Evolutionary conservation across 2,329 filamentous ascomycete genomes (phyloP), one percentile per base, ranked within the genome.

Genomic region (Trichoderma endophyticum): DNA sequence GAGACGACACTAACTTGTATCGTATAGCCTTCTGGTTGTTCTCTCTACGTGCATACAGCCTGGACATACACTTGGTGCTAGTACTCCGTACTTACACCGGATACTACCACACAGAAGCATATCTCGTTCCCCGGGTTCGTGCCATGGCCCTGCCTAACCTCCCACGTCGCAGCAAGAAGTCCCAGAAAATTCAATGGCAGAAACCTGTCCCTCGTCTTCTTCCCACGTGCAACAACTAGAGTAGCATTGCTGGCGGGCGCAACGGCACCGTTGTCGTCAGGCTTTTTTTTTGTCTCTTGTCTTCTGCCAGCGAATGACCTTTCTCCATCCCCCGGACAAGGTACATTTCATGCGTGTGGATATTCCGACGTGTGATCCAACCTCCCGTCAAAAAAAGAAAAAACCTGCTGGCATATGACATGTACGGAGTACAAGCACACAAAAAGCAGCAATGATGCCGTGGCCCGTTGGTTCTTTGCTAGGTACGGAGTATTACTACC

Each of bases 321-420:
- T n/a, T 14, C 28, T 2, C 57, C 57, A 30, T 60, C 2, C n/a
- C 28, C 18, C 14, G 36, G 30, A 54, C 57, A 62, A 70, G 57
- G 56, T 62, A 54, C 30, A 36, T 70, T 62, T 54, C 66, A 54
- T 62, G 66, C 66, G 57, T 70, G 66, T 70, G 66, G 66, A 70
- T 57, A 67, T 57, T 24, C 48, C 30, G 64, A 28, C 30, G 64
- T 67, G 51, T 67, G 48, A 26, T 57, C 28, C 48, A 26, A 39
- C 64, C 30, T 64, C 61, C 26, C 36, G 24, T 48, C 5, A 6
- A 28, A n/a, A n/a, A 14, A 30, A 51, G 9, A 18, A 14, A 34
- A 56, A 54, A 51, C 9, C n/a, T 51, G 32, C 18, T 39, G 39
- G 26, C 36, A n/a, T 32, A 24, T 34, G 54, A 26, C 34, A 59